Base-by-base conservation (phyloP, 495 filamentous ascomycete genomes). In the Aspergillus sclerotioniger region DNA sequence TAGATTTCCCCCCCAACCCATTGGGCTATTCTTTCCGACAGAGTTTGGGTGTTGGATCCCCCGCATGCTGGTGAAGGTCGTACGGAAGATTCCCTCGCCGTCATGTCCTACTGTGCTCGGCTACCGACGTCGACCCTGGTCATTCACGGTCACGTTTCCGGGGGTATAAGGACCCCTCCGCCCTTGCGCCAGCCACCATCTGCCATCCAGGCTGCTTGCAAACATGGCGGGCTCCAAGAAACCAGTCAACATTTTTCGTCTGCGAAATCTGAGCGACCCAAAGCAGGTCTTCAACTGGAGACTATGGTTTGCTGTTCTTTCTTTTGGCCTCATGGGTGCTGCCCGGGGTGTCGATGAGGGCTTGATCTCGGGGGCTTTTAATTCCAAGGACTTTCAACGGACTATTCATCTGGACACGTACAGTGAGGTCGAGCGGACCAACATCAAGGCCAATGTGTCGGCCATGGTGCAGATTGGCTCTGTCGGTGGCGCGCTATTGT, bases 381-480 rank as follows among this genome's bases (percentile, higher is more conserved):
- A 84, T 60, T 84, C 83, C 13, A 76, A 78, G 46, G 77, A 85
- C 44, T 90, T 90, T 60, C 79, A 85, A 61, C 59, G 68, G 5
- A 78, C 76, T 44, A 87, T 88, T 72, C 59, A 75, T 51, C 78
- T 75, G 37, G 80, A 82, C 58, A 75, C 83, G 19, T 84, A 86
- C 59, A 72, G 71, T 52, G 67, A 69, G 13, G 80, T 82, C 35
- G 73, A 77, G 49, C 72, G 76, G 33, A 77, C 81, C 50, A 84
- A 87, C 62, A 86, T 85, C 71, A 84, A 86, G 62, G 85, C 76
- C 35, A 89, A 89, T 70, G 84, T 90, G 21, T 84, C 87, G 1
- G 74, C 86, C 13, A 90, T 90, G 87, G 87, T 89, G 1, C 87
- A 89, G 62, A 82, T 89, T 53, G 87, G 87, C 8, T 84, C 80